A percentile compares a stretch with the other conserved stretches of the same genome.
Conservation (phyloP, 768 basidiomycete genomes). For the Trametes gibbosa region DNA sequence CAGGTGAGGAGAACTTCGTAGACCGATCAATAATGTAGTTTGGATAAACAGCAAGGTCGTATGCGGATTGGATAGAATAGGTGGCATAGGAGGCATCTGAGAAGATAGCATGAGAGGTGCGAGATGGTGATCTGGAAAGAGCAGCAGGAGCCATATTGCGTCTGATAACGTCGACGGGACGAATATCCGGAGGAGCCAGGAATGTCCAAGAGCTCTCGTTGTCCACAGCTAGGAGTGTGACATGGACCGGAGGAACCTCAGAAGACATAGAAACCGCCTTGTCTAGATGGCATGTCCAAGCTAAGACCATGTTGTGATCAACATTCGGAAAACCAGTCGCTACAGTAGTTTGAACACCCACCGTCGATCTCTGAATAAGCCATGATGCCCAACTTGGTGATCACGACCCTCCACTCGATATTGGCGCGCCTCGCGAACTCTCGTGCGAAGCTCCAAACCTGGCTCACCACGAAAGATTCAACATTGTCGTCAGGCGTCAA, state of each 20-base stretch:
- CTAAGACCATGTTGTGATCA: conserved; percentile 42
- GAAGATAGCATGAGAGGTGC: conserved; percentile 12
- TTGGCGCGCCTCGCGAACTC: conserved; percentile 61
- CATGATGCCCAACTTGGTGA: conserved; percentile 68
- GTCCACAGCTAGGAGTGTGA: conserved; percentile 61
- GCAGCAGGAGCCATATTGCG: not conserved
- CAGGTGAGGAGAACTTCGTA: conserved; percentile 34
- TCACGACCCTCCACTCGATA: conserved; percentile 78
- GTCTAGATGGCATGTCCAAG: conserved; percentile 59
- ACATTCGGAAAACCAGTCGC: conserved; percentile 37
- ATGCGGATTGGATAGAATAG: conserved; percentile 45
- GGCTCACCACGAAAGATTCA: conserved; percentile 50
- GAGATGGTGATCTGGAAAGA: not conserved
- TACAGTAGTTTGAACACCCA: conserved; percentile 33
- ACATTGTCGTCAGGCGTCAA: conserved; percentile 43
- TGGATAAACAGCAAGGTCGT: not conserved
- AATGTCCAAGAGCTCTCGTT: conserved; percentile 60
- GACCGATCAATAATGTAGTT: conserved; percentile 9
- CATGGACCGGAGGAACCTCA: conserved; percentile 53
- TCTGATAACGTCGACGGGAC: not conserved
- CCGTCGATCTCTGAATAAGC: conserved; percentile 59
- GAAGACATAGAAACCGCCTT: conserved; percentile 36
- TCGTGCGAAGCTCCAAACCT: conserved; percentile 70
- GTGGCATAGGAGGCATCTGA: conserved; percentile 30
- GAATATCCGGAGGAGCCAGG: conserved; percentile 31